These are phyloP conservation scores for Entelexis paramagnoliae DNA, from an alignment of 1,139 yeast genomes.

Conservation along the genomic window DNA sequence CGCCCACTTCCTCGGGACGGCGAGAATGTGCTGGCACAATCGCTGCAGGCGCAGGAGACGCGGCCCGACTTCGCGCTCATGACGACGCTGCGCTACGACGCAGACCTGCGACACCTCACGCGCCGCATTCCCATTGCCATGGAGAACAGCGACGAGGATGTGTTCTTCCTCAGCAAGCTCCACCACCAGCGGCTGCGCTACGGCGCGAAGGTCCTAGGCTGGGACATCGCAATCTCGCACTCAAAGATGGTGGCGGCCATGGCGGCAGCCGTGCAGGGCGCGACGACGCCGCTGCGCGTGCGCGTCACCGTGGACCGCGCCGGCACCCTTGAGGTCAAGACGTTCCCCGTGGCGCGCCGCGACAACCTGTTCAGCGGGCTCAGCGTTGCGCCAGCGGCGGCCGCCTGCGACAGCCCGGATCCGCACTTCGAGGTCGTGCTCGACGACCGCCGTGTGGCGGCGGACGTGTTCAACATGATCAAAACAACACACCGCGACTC, in stretches of 20 bases:
- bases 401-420: conserved; percentile 23
- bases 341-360: conserved; percentile 36
- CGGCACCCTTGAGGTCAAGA: conserved; percentile 47
- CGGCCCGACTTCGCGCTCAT: conserved; percentile 15
- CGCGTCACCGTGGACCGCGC: conserved; percentile 43
- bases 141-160: conserved; percentile 25
- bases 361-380: conserved; percentile 41
- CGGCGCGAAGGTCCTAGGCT: conserved; percentile 46
- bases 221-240: conserved; percentile 39
- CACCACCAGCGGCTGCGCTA: conserved; percentile 53
- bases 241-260: conserved; percentile 40
- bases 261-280: conserved; percentile 35
- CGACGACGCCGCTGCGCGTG: conserved; percentile 42
- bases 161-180: conserved; percentile 47
- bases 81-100: conserved; percentile 25
- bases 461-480: conserved; percentile 49
- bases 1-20: conserved; percentile 19
- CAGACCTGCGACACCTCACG: conserved; percentile 22
- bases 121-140: conserved; percentile 26
- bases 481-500: conserved; percentile 68
- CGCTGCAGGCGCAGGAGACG: background rate
- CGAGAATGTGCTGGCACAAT: conserved; percentile 8
- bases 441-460: conserved; percentile 33
- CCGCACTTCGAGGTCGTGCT: conserved; percentile 51
- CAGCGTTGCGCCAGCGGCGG: conserved; percentile 18